A percentile compares a stretch with the other conserved stretches of the same genome.
Evolutionary conservation across 2,329 filamentous ascomycete species (phyloP).

Genomic region (Leptosphaerulina australis): DNA sequence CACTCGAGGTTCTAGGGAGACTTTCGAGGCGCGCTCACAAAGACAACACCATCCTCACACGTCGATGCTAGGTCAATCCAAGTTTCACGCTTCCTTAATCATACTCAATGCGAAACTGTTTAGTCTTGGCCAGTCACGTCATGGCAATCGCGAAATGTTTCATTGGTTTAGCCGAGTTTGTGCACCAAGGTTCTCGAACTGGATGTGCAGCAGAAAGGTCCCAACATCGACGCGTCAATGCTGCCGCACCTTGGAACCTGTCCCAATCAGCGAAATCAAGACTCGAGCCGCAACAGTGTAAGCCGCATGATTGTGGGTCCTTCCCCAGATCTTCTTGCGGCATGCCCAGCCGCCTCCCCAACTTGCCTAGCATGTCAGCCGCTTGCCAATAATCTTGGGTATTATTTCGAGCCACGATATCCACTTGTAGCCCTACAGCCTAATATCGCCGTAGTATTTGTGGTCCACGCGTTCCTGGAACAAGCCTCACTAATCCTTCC

Average conservation of each 20-base stretch:
- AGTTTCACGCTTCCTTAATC: constrained; percentile 35
- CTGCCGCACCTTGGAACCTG: constrained; percentile 21
- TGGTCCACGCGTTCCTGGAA: constrained; percentile 24
- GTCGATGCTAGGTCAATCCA: constrained; percentile 17
- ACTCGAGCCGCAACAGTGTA: constrained; percentile 41
- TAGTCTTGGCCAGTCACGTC: constrained; percentile 40
- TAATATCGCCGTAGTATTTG: constrained; percentile 32
- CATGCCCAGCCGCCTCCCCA: constrained; percentile 21
- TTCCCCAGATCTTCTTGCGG: constrained; percentile 17
- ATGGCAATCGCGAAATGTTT: constrained; percentile 20
- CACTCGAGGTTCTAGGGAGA: background rate
- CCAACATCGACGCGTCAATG: constrained; percentile 32
- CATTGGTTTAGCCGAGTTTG: constrained; percentile 38
- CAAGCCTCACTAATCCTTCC: constrained; percentile 29
- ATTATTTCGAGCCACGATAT: constrained; percentile 18
- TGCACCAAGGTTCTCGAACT: constrained; percentile 35
- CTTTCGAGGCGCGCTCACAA: constrained; percentile 11
- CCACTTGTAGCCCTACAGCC: constrained; percentile 35
- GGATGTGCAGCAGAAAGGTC: constrained; percentile 37
- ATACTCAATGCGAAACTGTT: constrained; percentile 33
- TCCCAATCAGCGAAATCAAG: constrained; percentile 33
- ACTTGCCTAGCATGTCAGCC: constrained; percentile 28
- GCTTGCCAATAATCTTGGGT: constrained; percentile 30
- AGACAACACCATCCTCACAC: constrained; percentile 24
- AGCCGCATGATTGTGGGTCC: constrained; percentile 20